Conservation (phyloP, 441 rosid genomes). For the Eutrema salsugineum region DNA sequence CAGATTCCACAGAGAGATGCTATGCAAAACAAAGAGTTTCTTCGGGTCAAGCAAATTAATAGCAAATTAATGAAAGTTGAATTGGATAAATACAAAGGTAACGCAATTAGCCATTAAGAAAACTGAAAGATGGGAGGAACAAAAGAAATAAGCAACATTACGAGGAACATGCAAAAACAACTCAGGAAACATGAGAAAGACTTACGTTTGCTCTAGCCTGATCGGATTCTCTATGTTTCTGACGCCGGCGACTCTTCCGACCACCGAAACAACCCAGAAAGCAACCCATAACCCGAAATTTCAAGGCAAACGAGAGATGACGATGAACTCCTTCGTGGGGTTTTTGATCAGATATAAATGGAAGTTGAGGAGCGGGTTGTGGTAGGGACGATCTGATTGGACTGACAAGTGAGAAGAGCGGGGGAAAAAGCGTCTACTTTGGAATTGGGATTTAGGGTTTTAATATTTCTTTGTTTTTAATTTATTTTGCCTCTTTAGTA, state of each 20-base stretch:
- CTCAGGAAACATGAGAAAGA: neutral
- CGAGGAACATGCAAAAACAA: neutral
- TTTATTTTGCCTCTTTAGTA: neutral
- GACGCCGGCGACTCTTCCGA: slow-evolving; percentile 52
- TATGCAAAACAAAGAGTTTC: neutral
- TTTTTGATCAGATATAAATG: neutral
- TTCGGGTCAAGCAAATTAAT: neutral
- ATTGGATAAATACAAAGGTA: neutral
- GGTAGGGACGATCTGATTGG: slow-evolving; percentile 24
- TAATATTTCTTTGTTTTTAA: neutral
- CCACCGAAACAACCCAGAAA: slow-evolving; percentile 82
- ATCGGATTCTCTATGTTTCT: slow-evolving; percentile 41
- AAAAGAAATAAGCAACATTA: no score
- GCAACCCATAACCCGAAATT: slow-evolving; percentile 56
- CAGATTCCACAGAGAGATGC: slow-evolving; percentile 19
- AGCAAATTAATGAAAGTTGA: neutral
- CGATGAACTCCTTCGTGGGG: neutral
- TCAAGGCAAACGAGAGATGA: slow-evolving; percentile 4
- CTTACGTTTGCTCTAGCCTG: slow-evolving; percentile 44
- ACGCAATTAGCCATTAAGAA: slow-evolving; percentile 11
- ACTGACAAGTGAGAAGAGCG: neutral
- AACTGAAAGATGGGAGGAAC: slow-evolving; percentile 19
- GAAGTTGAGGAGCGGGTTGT: slow-evolving; percentile 20
- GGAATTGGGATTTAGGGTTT: slow-evolving; percentile 28
- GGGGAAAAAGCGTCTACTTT: slow-evolving; percentile 32